These are phyloP conservation scores for Globisporangium rhizosaccharum DNA, from an alignment of 352 stramenopile genomes.

Conservation along the genomic window DNA sequence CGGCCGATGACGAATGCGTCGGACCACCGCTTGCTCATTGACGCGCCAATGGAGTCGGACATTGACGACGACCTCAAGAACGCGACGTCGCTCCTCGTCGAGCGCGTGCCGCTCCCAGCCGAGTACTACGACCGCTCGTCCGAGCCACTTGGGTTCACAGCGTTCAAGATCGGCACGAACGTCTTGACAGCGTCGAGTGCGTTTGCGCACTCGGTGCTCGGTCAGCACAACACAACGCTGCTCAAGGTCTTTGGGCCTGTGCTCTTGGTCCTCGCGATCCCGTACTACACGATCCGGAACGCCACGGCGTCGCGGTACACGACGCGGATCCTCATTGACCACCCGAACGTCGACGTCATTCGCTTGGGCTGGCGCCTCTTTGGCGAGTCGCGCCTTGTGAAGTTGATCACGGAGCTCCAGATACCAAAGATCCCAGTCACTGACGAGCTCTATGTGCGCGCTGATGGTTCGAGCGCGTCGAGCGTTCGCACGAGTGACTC, in stretches of 20 bases:
- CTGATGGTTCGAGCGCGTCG: constrained; percentile 29
- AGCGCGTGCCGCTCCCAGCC: constrained; percentile 70
- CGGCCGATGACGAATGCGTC: constrained; percentile 63
- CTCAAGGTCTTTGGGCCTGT: constrained; percentile 48
- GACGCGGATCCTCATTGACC: constrained; percentile 75
- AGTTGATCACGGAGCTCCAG: constrained; percentile 57
- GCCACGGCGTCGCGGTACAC: constrained; percentile 65
- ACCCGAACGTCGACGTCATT: constrained; percentile 80
- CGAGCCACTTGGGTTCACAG: constrained; percentile 70
- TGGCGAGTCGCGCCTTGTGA: constrained; percentile 72
- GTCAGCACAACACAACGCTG: constrained; percentile 55
- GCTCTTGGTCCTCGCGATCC: constrained; percentile 64
- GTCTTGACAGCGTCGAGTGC: constrained; percentile 72
- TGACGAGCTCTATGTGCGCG: constrained; percentile 55
- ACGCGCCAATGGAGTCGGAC: constrained; percentile 78
- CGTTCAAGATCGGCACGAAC: constrained; percentile 81
- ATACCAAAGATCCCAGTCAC: constrained; percentile 60
- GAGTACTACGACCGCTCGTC: constrained; percentile 85
- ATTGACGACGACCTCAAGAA: constrained; percentile 88
- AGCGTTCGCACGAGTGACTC: constrained; percentile 29
- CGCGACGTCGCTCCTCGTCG: constrained; percentile 69
- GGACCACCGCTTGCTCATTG: constrained; percentile 74
- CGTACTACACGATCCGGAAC: constrained; percentile 81
- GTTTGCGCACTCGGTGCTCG: constrained; percentile 71
- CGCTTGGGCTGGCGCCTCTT: constrained; percentile 81